Evolutionary conservation across 768 basidiomycete genomes (phyloP), one percentile per base, ranked within the genome.

Genomic region (Tylopilus rubrobrunneus): DNA sequence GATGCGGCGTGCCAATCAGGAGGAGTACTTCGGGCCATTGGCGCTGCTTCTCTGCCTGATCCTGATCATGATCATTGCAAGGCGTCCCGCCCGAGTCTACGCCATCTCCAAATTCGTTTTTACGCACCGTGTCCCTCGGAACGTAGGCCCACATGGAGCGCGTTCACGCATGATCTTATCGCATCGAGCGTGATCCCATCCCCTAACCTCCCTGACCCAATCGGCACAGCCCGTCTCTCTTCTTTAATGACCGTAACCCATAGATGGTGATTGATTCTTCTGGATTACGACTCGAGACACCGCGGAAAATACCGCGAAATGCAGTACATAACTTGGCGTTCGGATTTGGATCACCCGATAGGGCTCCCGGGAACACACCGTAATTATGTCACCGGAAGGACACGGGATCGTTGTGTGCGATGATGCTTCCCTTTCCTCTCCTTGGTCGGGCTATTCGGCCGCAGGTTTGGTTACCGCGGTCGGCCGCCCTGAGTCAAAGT

Each of bases 141-240:
- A 34, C 21, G 27, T 33, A 47, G n/a, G 25, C 29, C 29, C 49
- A 23, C 44, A 49, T 49, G 51, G 17, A 34, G 29, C 39, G 36
- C 14, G 9, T 21, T 53, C 39, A 43, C 15, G 1, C 37, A 48
- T 56, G 44, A 64, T 66, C 60, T 64, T 64, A 65, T 67, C 51
- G 44, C 44, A 1, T 43, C 61, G 14, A 55, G 29, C 44, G 27
- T 51, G 27, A 7, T n/a, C 23, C 11, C 40, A 50, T 60, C 53
- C 52, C 10, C 49, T 34, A 44, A 33, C 29, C 15, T 45, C n/a
- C 3, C 29, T 23, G n/a, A 12, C 49, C 51, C 43, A 52, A 51
- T 58, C 53, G 40, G 33, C 42, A 34, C 21, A 46, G 40, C 7
- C 44, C 37, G 8, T 31, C 36, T 23, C 23, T 44, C 39, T 48